Evolutionary conservation across 1,139 yeast genomes (phyloP), one percentile per base, ranked within the genome.

Genomic region (Fermentozyma sake): DNA sequence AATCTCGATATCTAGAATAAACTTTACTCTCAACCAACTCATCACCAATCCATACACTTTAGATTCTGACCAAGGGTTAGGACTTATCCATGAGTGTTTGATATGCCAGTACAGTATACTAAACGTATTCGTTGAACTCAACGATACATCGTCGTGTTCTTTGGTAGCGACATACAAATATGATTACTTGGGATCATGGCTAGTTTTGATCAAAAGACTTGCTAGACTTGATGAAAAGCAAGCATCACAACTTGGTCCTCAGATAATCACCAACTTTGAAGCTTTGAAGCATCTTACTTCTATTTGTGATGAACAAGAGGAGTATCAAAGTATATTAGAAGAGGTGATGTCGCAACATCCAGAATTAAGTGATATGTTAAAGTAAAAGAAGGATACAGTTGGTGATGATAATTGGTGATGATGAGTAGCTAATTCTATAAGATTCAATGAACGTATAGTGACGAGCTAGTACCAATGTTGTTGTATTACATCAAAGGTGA

Each of bases 141-240:
- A 36, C 5, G 52, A 50, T 13, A 14, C 22, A 3, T 48, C 50
- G 9, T 52, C 49, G 2, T 17, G 18, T 9, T 20, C 33, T 3
- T 35, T 61, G 3, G 21, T 61, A 2, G 37, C 45, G 18, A 43
- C 44, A n/a, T 61, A 63, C 38, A 44, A 48, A 24, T 60, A 46
- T 31, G 72, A 66, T 36, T 46, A 61, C 5, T 30, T 60, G 20
- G 56, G 55, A 0, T 61, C 60, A 22, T 36, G 61, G 22, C 39
- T 50, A 1, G 47, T 52, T 22, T 38, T 47, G 16, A 41, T 25
- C 9, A 34, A 28, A 18, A 23, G 48, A 11, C 23, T 40, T 5
- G 14, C n/a, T 4, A 20, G 15, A 3, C 6, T 10, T n/a, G 16
- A 18, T 8, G 18, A 9, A 16, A 7, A 16, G 7, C 18, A 9